Evolutionary conservation across 306 rosid genomes (phyloP), one percentile per base, ranked within the genome.

Genomic region (Oxytropis ochrocephala): DNA sequence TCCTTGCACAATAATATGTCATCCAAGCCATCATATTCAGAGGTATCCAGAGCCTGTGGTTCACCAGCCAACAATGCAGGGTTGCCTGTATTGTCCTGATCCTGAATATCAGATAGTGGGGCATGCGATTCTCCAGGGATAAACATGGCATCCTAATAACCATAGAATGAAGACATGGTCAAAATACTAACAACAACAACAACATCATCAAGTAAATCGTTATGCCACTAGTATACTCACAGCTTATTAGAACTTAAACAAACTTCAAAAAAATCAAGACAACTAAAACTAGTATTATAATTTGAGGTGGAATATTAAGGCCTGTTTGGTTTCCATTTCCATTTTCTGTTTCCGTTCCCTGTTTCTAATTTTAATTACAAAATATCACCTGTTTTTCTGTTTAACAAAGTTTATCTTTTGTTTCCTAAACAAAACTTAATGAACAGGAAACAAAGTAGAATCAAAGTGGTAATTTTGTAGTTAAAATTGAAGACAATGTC

Each of bases 1-100:
- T 94, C 98, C 53, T 78, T 76, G 88, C 98, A 90, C 46, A 90
- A 63, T 49, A 90, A 82, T 69, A 86, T 48, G 52, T 88, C 86
- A 55, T 87, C 90, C 50, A 81, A 72, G 73, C 73, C 76, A 46
- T 62, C 67, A 13, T 80, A 72, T 27, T 51, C 84, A n/a, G 36
- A 43, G 77, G 63, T 63, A 10, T 88, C 87, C 12, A 74, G 50
- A 60, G 74, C 87, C 80, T 88, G 96, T 47, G 88, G 90, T 79
- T 86, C 94, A 5, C 90, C 97, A 7, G 91, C 91, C 69, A 90
- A 60, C 85, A 94, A 93, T 66, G 66, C 66, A 11, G 70, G 58
- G 67, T 70, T 71, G 24, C 65, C 81, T 5, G 50, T 5, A 29
- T 69, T 67, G 60, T 71, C 77, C 62, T 75, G 82, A 21, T 36